A percentile compares a stretch with the other conserved stretches of the same genome.
Evolutionary conservation across 1,139 yeast species (phyloP).

Genomic region (Magnusiomyces fungicola): DNA sequence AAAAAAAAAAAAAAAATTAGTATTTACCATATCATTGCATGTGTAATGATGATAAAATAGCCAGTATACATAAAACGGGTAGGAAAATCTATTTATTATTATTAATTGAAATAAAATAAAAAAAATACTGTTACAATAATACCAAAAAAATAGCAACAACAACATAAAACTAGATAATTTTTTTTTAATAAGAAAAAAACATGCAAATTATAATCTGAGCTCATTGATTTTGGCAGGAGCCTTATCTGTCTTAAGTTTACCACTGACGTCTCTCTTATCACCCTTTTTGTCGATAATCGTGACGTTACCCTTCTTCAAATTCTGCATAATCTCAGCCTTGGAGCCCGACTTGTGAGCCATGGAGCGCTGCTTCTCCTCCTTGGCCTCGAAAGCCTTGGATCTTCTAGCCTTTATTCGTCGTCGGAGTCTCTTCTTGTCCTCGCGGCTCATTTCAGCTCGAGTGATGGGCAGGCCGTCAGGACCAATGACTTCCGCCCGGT

Average conservation of each 20-base stretch:
- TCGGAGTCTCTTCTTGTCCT: constrained; percentile 81
- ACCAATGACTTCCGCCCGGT: constrained; percentile 55
- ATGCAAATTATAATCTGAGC: background rate
- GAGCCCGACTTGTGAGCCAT: constrained; percentile 44
- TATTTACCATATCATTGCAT: too few relatives aligned
- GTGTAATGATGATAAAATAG: too few relatives aligned
- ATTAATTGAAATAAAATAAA: background rate
- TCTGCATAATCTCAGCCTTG: constrained; percentile 59
- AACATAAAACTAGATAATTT: background rate
- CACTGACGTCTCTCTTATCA: constrained; percentile 64
- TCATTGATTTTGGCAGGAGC: background rate
- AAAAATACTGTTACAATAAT: too few relatives aligned
- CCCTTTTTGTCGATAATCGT: constrained; percentile 77
- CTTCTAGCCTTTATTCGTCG: constrained; percentile 80
- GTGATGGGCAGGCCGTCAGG: constrained; percentile 79
- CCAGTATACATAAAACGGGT: too few relatives aligned
- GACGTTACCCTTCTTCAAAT: constrained; percentile 67
- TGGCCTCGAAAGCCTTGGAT: constrained; percentile 46
- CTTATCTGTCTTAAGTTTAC: constrained; percentile 48
- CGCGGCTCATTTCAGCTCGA: constrained; percentile 75
- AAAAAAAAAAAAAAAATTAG: too few relatives aligned
- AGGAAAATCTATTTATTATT: background rate
- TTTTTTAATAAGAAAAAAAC: background rate
- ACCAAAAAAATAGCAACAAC: too few relatives aligned
- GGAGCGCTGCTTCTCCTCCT: constrained; percentile 31